Evolutionary conservation across 768 basidiomycete genomes (phyloP), one percentile per base, ranked within the genome.

Genomic region (Epithele typhae): DNA sequence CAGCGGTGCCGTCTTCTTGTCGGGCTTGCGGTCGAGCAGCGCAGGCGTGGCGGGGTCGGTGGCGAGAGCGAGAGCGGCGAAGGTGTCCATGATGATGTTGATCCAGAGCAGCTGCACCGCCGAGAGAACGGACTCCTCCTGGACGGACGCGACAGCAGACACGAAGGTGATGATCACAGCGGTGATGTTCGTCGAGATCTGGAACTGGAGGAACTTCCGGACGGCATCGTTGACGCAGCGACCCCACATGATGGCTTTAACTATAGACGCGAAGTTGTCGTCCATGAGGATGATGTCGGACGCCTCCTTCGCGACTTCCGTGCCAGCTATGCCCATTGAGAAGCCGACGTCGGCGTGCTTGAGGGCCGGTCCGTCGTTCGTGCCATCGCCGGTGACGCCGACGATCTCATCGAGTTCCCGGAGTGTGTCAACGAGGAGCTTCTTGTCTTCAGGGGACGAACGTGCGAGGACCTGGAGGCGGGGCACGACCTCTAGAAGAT

Each of bases 241-340:
- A 35, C 96, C 96, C 95, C 96, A 98, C 75, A 96, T 93, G 57
- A 98, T 96, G 46, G 96, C 96, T 57, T 92, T 86, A 55, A 97
- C 92, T 59, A 99, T 94, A 2, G 91, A 94, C 4, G 91, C 71
- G 63, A 99, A 98, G 63, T 95, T 94, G 67, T 94, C 92, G 62
- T 93, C 89, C 94, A 96, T 96, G 34, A 97, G 81, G 58, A 98
- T 94, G 60, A 99, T 96, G 59, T 99, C 96, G 6, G 95, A 97
- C 1, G 96, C 96, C 65, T 97, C 94, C 68, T 99, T 98, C 39
- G 96, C 94, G 15, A 99, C 92, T 64, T 99, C 96, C 1, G 96
- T 99, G 9, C 96, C 96, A 23, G 93, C 83, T 54, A 93, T 85
- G 55, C 91, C 91, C 92, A 94, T 94, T 4, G 90, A 92, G 71